phyloP scores from a whole-genome alignment of 208 protist species.

The Trypanosoma brucei region DNA sequence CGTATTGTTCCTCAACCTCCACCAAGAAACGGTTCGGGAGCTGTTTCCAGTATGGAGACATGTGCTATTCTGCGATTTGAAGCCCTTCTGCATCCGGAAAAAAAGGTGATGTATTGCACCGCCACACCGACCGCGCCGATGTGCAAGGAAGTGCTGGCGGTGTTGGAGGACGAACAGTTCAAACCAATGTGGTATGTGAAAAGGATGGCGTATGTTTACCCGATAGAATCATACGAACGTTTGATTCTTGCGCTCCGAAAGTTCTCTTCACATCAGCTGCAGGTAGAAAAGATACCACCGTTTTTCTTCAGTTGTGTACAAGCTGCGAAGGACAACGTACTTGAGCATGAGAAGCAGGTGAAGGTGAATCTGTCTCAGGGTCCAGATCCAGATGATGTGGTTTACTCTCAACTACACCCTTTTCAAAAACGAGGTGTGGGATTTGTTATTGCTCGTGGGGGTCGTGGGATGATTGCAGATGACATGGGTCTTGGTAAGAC shows the following conservation, averaged over 20 bases:
- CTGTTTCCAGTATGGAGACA: conserved; percentile 13
- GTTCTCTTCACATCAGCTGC: conserved; percentile 15
- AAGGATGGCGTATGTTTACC: conserved; percentile 60
- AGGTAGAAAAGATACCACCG: conserved; percentile 62
- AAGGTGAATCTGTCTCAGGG: conserved; percentile 19
- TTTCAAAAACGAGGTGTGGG: conserved; percentile 82
- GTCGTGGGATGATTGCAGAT: conserved; percentile 92
- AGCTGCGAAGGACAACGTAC: conserved; percentile 29
- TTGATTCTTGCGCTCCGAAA: conserved; percentile 35
- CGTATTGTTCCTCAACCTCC: conserved; percentile 31
- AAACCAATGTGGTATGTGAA: conserved; percentile 50
- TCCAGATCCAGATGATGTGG: conserved; percentile 51
- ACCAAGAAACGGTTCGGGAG: conserved; percentile 7
- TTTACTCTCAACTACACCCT: conserved; percentile 63
- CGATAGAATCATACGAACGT: conserved; percentile 45
- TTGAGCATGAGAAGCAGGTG: conserved; percentile 37
- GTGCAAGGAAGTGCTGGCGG: conserved; percentile 16
- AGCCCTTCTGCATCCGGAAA: conserved; percentile 50
- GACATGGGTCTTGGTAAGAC: conserved; percentile 98
- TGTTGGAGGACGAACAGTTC: conserved; percentile 45
- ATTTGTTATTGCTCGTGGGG: conserved; percentile 72
- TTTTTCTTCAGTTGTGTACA: conserved; percentile 79
- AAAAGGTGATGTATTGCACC: conserved; percentile 22
- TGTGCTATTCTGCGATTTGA: conserved; percentile 64
- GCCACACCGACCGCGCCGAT: conserved; percentile 27